Base-by-base conservation (phyloP, 129 eudicot genomes). In the Calendula officinalis region DNA sequence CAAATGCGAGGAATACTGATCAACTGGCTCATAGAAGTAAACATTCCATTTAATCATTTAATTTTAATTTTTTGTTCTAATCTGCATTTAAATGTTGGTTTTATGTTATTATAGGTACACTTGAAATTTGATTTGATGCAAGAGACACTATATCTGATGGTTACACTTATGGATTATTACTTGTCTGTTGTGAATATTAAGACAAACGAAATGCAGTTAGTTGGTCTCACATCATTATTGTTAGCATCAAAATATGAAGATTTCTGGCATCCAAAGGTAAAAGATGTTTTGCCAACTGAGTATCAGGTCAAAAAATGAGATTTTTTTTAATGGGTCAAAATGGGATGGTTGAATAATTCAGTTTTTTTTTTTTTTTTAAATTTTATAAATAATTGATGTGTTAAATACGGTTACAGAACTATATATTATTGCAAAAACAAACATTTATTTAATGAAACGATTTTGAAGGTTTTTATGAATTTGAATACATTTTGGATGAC, bases 231-330 rank as follows among this genome's bases (percentile, higher is more conserved):
- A 43, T 77, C 96, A 62, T 87, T 92, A 37, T 77, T 92, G 73
- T 73, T 92, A 64, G 99, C 99, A 60, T 92, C 99, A 12, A 92
- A 92, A 62, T 92, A 92, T 66, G 99, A 92, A 78, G 99, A 92
- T 70, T 88, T 83, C 62, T 92, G 99, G 99, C 96, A 88, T 74
- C 99, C 99, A 36, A 80, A 86, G 91, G 99, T 91, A 77, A 65
- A 22, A 22, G 2, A n/a, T 68, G 51, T 52, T 70, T 16, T 50
- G 48, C 16, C 3, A 11, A 33, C 4, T 62, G 52, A 37, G 50
- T 22, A 37, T 35, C 5, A 3, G 57, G 14, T 0, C 15, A 35
- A 57, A 5, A 44, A 10, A 14, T 32, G 36, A n/a, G 39, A 37
- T 34, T 27, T 7, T 68, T 33, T 9, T 62, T 12, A 14, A n/a